These are phyloP conservation scores for Sungouiella blattae DNA, from an alignment of 805 yeast genomes.

Conservation along the genomic window DNA sequence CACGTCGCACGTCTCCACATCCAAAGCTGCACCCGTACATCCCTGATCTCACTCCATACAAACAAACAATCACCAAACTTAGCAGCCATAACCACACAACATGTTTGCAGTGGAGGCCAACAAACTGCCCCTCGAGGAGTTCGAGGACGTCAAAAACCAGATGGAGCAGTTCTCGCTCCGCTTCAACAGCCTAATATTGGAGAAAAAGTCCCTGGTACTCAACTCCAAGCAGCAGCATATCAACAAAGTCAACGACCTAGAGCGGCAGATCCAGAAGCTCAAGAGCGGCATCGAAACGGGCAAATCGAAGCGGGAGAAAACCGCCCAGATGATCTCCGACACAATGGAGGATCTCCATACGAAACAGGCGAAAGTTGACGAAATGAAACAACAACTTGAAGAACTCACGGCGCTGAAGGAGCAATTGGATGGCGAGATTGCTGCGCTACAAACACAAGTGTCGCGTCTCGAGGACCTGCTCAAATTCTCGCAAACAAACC, in stretches of 20 bases:
- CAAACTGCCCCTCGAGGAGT: constrained; percentile 25
- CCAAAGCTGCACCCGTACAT: no score
- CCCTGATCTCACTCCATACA: no score
- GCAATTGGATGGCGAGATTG: constrained; percentile 25
- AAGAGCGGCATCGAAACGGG: constrained; percentile 28
- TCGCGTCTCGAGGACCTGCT: constrained; percentile 28
- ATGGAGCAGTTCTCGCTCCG: constrained; percentile 37
- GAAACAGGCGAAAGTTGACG: constrained; percentile 34
- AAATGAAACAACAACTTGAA: constrained; percentile 31
- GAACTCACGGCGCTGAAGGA: constrained; percentile 27
- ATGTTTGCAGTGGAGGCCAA: constrained; percentile 3
- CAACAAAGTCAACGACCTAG: constrained; percentile 26
- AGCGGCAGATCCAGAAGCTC: constrained; percentile 28
- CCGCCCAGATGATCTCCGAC: constrained; percentile 23
- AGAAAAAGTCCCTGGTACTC: constrained; percentile 30
- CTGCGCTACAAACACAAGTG: constrained; percentile 29
- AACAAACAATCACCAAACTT: neutral
- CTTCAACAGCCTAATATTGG: constrained; percentile 32
- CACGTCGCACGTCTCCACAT: no score
- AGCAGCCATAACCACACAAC: neutral
- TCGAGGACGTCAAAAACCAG: constrained; percentile 32
- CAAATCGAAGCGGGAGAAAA: constrained; percentile 22
- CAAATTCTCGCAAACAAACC: constrained; percentile 26
- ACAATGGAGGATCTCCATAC: constrained; percentile 22
- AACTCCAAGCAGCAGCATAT: constrained; percentile 31